A percentile compares a stretch with the other conserved stretches of the same genome.
Conservation (phyloP, 495 filamentous ascomycete species). For the Delitschia confertaspora region DNA sequence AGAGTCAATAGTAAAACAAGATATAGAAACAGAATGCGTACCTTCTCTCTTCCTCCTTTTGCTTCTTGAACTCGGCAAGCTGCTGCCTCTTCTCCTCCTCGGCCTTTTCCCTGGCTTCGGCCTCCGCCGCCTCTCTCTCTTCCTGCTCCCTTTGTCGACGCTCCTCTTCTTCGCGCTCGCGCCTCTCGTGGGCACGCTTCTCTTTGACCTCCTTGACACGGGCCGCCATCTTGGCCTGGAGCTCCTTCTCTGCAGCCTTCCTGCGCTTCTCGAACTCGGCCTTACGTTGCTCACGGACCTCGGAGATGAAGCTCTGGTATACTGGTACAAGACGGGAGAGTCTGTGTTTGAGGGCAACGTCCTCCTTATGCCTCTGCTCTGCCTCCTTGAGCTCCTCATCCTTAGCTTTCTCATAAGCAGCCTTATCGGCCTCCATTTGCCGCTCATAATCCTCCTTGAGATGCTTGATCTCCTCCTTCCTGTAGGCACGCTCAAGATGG, state of each 20-base stretch:
- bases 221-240: slow-evolving; percentile 78
- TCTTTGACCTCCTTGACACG: slow-evolving; percentile 78
- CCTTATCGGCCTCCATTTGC: slow-evolving; percentile 72
- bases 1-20: slow-evolving; percentile 3
- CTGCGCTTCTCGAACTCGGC: slow-evolving; percentile 93
- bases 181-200: slow-evolving; percentile 61
- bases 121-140: slow-evolving; percentile 67
- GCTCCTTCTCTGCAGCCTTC: slow-evolving; percentile 78
- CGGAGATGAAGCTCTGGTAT: slow-evolving; percentile 74
- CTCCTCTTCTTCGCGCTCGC: slow-evolving; percentile 75
- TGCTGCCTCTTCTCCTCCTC: slow-evolving; percentile 60
- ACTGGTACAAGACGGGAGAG: slow-evolving; percentile 67
- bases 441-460: slow-evolving; percentile 74
- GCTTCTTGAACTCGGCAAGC: slow-evolving; percentile 65
- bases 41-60: slow-evolving; percentile 76
- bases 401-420: slow-evolving; percentile 69
- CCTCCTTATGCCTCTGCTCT: slow-evolving; percentile 79
- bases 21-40: slow-evolving; percentile 34
- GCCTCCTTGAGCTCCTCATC: slow-evolving; percentile 67
- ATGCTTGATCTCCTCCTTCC: slow-evolving; percentile 90
- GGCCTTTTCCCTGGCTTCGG: slow-evolving; percentile 64
- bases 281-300: slow-evolving; percentile 73
- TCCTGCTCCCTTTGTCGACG: slow-evolving; percentile 67
- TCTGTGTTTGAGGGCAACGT: slow-evolving; percentile 85
- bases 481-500: slow-evolving; percentile 92